Conservation (phyloP, 2,329 filamentous ascomycete genomes). For the Podosphaera fusca region DNA sequence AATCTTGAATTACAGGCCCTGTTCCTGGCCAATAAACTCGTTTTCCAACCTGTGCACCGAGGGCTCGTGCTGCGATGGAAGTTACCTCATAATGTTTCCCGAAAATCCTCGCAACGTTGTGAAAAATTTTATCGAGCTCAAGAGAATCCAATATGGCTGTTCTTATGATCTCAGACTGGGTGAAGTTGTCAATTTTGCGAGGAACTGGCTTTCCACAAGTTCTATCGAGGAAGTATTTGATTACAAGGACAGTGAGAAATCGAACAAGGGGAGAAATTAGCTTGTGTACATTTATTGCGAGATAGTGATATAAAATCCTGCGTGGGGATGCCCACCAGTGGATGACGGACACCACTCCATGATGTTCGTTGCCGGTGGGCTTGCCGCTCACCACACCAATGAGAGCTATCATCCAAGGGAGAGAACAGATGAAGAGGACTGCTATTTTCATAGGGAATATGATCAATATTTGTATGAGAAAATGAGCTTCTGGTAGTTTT, state of each 20-base stretch:
- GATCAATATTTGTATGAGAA: slow-evolving; percentile 20
- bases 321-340: slow-evolving; percentile 25
- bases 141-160: slow-evolving; percentile 22
- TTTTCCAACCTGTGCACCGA: slow-evolving; percentile 29
- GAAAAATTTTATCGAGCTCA: slow-evolving; percentile 17
- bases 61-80: slow-evolving; percentile 24
- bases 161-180: slow-evolving; percentile 8
- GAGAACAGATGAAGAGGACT: slow-evolving; percentile 20
- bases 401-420: slow-evolving; percentile 23
- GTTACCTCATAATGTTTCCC: slow-evolving; percentile 32
- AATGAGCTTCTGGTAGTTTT: slow-evolving; percentile 21
- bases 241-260: slow-evolving; percentile 14
- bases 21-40: slow-evolving; percentile 34
- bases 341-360: slow-evolving; percentile 20
- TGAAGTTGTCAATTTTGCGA: slow-evolving; percentile 21
- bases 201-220: slow-evolving; percentile 16
- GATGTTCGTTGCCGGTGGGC: slow-evolving; percentile 16
- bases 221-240: slow-evolving; percentile 20
- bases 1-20: slow-evolving; percentile 28
- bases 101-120: slow-evolving; percentile 26
- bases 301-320: slow-evolving; percentile 26
- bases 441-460: slow-evolving; percentile 21
- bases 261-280: slow-evolving; percentile 4
- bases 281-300: slow-evolving; percentile 21
- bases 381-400: slow-evolving; percentile 22